Conservation (phyloP, 139 green algal genomes). For the Closterium sp. region DNA sequence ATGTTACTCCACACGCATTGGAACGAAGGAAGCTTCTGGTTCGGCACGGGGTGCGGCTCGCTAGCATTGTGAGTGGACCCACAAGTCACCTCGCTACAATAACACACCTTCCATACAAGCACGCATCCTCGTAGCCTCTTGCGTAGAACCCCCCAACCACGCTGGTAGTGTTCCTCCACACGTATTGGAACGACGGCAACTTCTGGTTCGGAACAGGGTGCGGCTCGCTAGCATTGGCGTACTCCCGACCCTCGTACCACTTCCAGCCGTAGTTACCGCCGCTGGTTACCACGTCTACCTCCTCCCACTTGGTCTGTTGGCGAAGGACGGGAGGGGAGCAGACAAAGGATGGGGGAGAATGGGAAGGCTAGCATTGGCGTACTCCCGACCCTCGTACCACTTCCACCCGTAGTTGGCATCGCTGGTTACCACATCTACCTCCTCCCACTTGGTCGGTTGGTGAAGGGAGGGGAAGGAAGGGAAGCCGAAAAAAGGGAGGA, state of each 20-base stretch:
- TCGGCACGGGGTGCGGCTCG: background rate
- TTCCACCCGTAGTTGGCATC: no score
- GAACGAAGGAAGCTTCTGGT: background rate
- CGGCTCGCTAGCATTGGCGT: background rate
- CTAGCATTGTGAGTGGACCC: background rate
- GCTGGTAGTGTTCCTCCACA: background rate
- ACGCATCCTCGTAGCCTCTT: background rate
- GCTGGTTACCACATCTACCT: background rate
- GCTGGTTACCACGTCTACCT: slow-evolving; percentile 16
- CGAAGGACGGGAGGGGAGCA: background rate
- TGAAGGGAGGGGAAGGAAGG: no score
- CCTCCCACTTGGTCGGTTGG: background rate
- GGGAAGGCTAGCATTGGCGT: background rate
- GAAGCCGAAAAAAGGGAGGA: no score
- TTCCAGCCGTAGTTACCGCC: slow-evolving; percentile 37
- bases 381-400: no score
- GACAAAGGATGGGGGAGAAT: background rate
- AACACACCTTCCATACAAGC: background rate
- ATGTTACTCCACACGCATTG: background rate
- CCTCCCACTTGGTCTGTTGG: slow-evolving; percentile 14
- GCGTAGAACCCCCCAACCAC: background rate
- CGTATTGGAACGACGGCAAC: background rate
- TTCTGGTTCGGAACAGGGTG: background rate
- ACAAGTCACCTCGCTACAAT: no score
- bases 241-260: background rate